Base-by-base conservation (phyloP, 2,329 filamentous ascomycete genomes). In the Fusarium liriodendri region DNA sequence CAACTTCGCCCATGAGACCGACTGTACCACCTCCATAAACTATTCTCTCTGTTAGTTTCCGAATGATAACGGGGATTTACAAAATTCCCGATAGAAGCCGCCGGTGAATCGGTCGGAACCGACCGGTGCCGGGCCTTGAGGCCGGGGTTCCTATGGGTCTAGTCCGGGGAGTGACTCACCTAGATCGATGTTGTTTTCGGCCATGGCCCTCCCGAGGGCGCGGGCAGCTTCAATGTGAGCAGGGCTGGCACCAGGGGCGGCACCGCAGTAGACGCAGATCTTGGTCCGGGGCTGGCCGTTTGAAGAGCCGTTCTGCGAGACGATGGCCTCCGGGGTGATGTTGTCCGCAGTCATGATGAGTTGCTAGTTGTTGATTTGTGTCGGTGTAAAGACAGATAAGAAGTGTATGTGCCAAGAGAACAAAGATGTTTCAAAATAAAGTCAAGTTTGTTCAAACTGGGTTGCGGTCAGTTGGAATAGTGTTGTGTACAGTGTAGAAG, bases 1-100 rank as follows among this genome's bases (percentile, higher is more conserved):
- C 95, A 13, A 98, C 84, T 81, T 98, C 95, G 80, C 97, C 97
- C 97, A 99, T 99, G 54, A 99, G 89, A 11, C 97, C 97, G 40
- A 95, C 91, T 3, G 96, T 98, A 79, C 97, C 97, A 76, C 97
- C 97, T 76, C 97, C 97, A 83, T 98, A 99, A 74, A 98, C 95
- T 90, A 54, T 61, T 13, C 27, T 32, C 35, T 33, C 11, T 58
- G 60, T 78, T 65, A 69, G 62, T 45, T 35, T 57, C 25, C 14
- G 27, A 59, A 67, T 58, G 42, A 40, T 62, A 35, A 42, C 22
- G 40, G 33, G 14, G 22, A 32, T 27, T 42, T 62, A 37, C 16
- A 4, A 47, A 40, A 25, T 27, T 13, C 18, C 47, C 60, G 61
- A 50, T n/a, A 37, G n/a, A 20, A 60, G 58, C 40, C 64, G n/a